Base-by-base conservation (phyloP, 176 grass and related monocot species). In the Rhynchospora tenuis region DNA sequence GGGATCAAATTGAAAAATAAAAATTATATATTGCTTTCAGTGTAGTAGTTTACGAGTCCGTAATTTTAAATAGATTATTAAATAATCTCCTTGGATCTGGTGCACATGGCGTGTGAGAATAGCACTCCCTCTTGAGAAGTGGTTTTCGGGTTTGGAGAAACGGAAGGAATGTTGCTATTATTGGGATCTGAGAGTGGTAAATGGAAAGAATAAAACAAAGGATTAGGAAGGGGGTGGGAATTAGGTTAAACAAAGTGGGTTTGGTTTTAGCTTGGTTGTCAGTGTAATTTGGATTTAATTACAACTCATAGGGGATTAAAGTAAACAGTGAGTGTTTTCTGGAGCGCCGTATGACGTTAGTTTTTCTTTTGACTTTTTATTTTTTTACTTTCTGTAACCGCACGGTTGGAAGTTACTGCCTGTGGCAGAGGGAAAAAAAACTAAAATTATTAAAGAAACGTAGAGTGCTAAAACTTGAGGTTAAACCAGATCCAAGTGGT, bases 101-200 rank as follows among this genome's bases (percentile, higher is more conserved):
- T 22, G 87, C 92, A 94, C 84, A 93, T 88, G 86, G 57, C 56
- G 60, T 81, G 56, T 7, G 68, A 46, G n/a, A 6, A 22, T 20
- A 46, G 59, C 10, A 16, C 7, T 33, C 69, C 16, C 19, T 17
- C 3, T 23, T 72, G 48, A 33, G 59, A 61, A 23, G 17, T 14
- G 2, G 11, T 82, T 50, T 67, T 67, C 61, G 33, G 17, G 6
- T 1, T 69, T 29, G 46, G 43, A 84, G 24, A 26, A 67, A 79
- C 57, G 82, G 60, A 77, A 89, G 89, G 92, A 94, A 94, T 94
- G 92, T 91, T 91, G 84, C 72, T 81, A 43, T 52, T 83, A 86
- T 91, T 76, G 92, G 87, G 92, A 91, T 91, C 92, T 89, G 92
- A 84, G 73, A 68, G 38, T 75, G 28, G 1, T 77, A 55, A 86